Conservation (phyloP, 495 filamentous ascomycete species). For the Talaromyces nanjingensis region DNA sequence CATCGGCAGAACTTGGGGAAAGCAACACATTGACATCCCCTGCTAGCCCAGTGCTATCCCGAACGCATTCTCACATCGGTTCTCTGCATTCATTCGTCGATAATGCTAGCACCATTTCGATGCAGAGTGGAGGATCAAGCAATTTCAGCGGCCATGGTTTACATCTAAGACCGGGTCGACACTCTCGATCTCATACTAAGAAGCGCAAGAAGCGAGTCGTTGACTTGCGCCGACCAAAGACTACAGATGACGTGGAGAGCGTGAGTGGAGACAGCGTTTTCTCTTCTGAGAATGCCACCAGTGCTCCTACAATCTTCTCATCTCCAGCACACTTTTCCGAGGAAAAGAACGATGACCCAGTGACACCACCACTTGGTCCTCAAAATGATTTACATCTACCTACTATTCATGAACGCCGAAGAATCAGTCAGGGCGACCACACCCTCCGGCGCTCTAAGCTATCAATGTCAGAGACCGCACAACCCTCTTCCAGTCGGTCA, state of each 20-base stretch:
- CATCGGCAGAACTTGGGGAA: conserved; percentile 65
- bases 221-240: conserved; percentile 65
- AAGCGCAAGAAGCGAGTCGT: conserved; percentile 93
- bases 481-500: conserved; percentile 25
- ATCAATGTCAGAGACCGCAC: conserved; percentile 14
- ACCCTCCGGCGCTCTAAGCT: neutral
- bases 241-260: conserved; percentile 48
- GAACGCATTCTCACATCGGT: conserved; percentile 56
- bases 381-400: conserved; percentile 28
- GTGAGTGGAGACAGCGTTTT: conserved; percentile 41
- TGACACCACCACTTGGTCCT: conserved; percentile 37
- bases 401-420: conserved; percentile 32
- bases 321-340: conserved; percentile 34
- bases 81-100: conserved; percentile 49
- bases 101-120: conserved; percentile 34
- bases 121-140: conserved; percentile 31
- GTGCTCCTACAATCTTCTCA: conserved; percentile 34
- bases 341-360: conserved; percentile 38
- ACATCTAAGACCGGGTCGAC: conserved; percentile 54
- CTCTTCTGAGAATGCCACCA: conserved; percentile 30
- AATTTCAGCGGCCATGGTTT: conserved; percentile 48
- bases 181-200: conserved; percentile 58
- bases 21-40: conserved; percentile 46
- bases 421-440: conserved; percentile 17
- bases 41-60: conserved; percentile 44